phyloP scores from a whole-genome alignment of 2,329 filamentous ascomycete genomes.

The Stagonosporopsis chrysanthemi region DNA sequence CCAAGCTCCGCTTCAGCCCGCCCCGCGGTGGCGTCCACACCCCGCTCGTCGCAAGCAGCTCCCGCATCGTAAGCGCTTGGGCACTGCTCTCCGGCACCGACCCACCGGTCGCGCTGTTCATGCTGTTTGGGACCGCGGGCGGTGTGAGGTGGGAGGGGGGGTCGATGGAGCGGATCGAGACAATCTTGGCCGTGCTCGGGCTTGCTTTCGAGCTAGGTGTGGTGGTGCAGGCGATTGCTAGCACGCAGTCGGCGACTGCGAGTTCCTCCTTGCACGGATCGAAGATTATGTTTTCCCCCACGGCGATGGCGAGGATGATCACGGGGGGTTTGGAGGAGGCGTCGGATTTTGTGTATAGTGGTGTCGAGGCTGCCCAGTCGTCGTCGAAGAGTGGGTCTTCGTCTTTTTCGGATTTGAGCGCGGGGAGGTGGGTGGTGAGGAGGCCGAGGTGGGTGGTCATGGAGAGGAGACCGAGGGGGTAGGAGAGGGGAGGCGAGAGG shows the following conservation, averaged over 20 bases:
- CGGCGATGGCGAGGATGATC: conserved; percentile 86
- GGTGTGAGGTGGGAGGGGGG: conserved; percentile 59
- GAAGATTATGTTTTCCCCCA: conserved; percentile 89
- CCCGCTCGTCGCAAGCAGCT: conserved; percentile 66
- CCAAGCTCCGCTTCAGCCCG: conserved; percentile 76
- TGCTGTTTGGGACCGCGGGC: conserved; percentile 57
- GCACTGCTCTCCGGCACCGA: conserved; percentile 47
- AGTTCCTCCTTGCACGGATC: conserved; percentile 92
- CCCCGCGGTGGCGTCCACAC: conserved; percentile 89
- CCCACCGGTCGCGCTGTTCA: conserved; percentile 56
- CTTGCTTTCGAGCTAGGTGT: conserved; percentile 28
- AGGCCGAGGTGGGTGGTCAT: conserved; percentile 94
- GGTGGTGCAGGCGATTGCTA: conserved; percentile 79
- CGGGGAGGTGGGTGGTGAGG: conserved; percentile 82
- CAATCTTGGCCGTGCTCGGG: conserved; percentile 39
- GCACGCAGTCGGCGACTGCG: conserved; percentile 85
- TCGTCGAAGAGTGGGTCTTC: conserved; percentile 98
- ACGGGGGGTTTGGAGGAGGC: conserved; percentile 71
- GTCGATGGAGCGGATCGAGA: conserved; percentile 59
- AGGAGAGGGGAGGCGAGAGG: conserved; percentile 90
- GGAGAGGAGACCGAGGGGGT: conserved; percentile 90
- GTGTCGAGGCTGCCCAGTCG: conserved; percentile 87
- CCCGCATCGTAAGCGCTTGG: conserved; percentile 56
- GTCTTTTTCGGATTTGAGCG: conserved; percentile 85
- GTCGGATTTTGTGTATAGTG: conserved; percentile 71